Evolutionary conservation across 371 early-diverging fungal genomes (phyloP).

Genomic region (Smittium culicis): DNA sequence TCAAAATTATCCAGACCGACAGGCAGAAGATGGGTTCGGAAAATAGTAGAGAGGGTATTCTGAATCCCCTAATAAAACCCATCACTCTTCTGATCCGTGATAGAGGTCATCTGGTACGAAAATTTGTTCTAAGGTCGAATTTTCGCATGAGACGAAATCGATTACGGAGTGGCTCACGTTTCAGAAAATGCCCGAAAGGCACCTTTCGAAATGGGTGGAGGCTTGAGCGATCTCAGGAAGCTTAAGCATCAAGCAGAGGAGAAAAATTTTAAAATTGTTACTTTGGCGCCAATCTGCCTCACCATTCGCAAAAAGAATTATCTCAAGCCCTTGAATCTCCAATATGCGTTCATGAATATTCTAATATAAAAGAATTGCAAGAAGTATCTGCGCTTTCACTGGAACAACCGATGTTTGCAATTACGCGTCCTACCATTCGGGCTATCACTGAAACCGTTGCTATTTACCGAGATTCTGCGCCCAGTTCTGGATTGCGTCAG

Average conservation of each 20-base stretch:
- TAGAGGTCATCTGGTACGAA: no score
- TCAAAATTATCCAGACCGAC: no score
- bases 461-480: slow-evolving; percentile 33
- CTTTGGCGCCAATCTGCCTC: slow-evolving; percentile 23
- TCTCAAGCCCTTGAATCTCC: slow-evolving; percentile 25
- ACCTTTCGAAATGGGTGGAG: no score
- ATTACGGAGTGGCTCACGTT: no score
- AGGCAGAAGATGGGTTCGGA: no score
- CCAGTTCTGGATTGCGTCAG: slow-evolving; percentile 26
- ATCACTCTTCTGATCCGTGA: no score
- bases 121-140: no score
- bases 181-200: no score
- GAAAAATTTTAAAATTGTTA: slow-evolving; percentile 18
- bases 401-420: slow-evolving; percentile 33
- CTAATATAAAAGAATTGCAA: slow-evolving; percentile 22
- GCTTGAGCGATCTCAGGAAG: slow-evolving; percentile 26
- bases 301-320: slow-evolving; percentile 22
- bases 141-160: no score
- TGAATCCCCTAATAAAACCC: no score
- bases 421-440: slow-evolving; percentile 35
- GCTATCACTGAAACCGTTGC: slow-evolving; percentile 31
- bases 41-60: no score
- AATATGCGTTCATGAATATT: slow-evolving; percentile 30
- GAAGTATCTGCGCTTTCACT: slow-evolving; percentile 32
- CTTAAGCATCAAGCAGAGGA: slow-evolving; percentile 27